phyloP scores from a whole-genome alignment of 805 yeast species.

The Schwanniomyces polymorphus region DNA sequence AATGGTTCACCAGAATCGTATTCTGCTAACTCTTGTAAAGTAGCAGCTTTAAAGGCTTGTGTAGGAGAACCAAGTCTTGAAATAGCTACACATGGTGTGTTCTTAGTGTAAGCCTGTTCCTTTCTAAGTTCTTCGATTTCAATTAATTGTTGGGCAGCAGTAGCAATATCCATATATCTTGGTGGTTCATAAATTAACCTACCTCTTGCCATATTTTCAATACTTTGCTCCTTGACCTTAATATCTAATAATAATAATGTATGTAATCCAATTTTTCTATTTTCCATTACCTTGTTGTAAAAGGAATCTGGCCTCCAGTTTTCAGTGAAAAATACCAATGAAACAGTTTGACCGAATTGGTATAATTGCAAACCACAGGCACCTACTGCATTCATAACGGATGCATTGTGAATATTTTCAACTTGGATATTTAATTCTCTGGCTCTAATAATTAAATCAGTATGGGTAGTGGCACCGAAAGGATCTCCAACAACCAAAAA shows the following conservation, averaged over 20 bases:
- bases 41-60: constrained; percentile 83
- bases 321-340: constrained; percentile 93
- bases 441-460: constrained; percentile 90
- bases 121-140: constrained; percentile 81
- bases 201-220: constrained; percentile 92
- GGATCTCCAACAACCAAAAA: constrained; percentile 97
- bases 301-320: constrained; percentile 96
- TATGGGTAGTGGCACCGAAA: constrained; percentile 97
- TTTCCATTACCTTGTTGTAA: constrained; percentile 85
- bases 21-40: constrained; percentile 70
- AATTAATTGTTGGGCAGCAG: constrained; percentile 83
- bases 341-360: constrained; percentile 96
- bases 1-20: constrained; percentile 94
- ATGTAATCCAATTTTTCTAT: constrained; percentile 86
- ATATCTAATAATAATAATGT: constrained; percentile 87
- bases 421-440: constrained; percentile 77
- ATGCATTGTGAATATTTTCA: constrained; percentile 89
- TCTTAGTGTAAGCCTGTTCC: constrained; percentile 76
- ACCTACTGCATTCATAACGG: constrained; percentile 98
- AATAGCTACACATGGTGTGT: constrained; percentile 92
- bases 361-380: constrained; percentile 95
- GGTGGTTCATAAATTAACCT: constrained; percentile 94
- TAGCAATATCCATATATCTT: constrained; percentile 87
- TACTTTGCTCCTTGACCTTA: constrained; percentile 94
- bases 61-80: constrained; percentile 87